Percentiles rank a stretch among this genome's conserved stretches.
Conservation (phyloP, 225 moss, liverwort and hornwort species). For the Antitrichia curtipendula region DNA sequence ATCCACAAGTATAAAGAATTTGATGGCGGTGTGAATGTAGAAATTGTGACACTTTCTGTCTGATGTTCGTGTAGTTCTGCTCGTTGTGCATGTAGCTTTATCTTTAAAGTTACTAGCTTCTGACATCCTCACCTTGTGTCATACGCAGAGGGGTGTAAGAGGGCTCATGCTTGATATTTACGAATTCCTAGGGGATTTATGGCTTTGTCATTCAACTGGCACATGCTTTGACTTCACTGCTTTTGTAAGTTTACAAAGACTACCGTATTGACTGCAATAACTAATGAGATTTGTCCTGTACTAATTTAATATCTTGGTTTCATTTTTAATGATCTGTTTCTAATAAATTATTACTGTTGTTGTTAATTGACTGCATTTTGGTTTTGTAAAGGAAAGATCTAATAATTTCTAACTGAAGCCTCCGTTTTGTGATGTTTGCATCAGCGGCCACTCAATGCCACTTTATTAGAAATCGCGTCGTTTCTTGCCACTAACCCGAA, state of each 20-base stretch:
- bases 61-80: background rate
- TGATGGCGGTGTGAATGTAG: background rate
- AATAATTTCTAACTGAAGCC: background rate
- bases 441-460: slow-evolving; percentile 67
- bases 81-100: background rate
- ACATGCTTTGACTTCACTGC: slow-evolving; percentile 63
- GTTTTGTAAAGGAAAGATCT: background rate
- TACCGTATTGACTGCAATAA: background rate
- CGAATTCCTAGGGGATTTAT: slow-evolving; percentile 62
- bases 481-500: slow-evolving; percentile 63
- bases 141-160: slow-evolving; percentile 73
- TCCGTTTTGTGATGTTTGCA: background rate
- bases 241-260: slow-evolving; percentile 47
- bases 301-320: background rate
- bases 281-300: background rate
- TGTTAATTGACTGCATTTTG: background rate
- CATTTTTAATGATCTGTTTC: background rate
- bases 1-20: background rate
- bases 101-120: background rate
- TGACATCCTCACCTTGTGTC: background rate
- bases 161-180: slow-evolving; percentile 85
- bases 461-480: slow-evolving; percentile 46
- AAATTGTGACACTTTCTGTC: background rate
- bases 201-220: slow-evolving; percentile 87
- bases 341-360: background rate